Evolutionary conservation across 129 eudicot genomes (phyloP).

Genomic region (Lactuca sativa): DNA sequence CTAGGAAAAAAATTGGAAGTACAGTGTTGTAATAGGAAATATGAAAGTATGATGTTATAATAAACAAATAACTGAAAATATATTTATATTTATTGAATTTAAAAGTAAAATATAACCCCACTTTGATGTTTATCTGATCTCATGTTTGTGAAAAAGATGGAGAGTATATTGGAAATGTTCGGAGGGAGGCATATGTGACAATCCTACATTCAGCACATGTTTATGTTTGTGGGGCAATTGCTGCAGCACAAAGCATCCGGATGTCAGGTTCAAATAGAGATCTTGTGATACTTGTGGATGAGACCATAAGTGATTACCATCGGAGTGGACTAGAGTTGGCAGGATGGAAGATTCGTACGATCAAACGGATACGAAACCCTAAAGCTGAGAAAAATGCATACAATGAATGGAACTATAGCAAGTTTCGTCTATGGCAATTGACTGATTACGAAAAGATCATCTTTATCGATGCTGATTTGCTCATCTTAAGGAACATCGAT

Average conservation of each 20-base stretch:
- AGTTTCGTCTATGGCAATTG: slow-evolving; percentile 93
- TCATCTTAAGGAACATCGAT: slow-evolving; percentile 79
- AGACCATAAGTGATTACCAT: slow-evolving; percentile 68
- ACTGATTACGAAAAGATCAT: slow-evolving; percentile 88
- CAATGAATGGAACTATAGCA: slow-evolving; percentile 97
- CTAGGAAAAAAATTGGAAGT: too few relatives aligned
- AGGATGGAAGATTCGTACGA: slow-evolving; percentile 82
- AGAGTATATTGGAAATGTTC: slow-evolving; percentile 52
- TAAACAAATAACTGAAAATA: too few relatives aligned
- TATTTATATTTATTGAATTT: too few relatives aligned
- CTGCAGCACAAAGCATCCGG: slow-evolving; percentile 95
- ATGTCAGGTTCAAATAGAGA: slow-evolving; percentile 86
- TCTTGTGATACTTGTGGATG: slow-evolving; percentile 87
- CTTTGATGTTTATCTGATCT: not conserved
- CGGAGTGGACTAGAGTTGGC: slow-evolving; percentile 86
- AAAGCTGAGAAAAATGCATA: slow-evolving; percentile 87
- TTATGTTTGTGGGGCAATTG: slow-evolving; percentile 94
- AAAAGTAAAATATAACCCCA: not conserved
- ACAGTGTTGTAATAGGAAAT: too few relatives aligned
- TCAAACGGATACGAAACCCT: slow-evolving; percentile 82
- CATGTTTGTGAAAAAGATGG: slow-evolving; percentile 40
- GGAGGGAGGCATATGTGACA: slow-evolving; percentile 88
- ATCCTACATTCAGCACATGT: slow-evolving; percentile 83
- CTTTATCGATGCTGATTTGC: slow-evolving; percentile 86
- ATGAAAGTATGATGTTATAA: too few relatives aligned